A percentile compares a stretch with the other conserved stretches of the same genome.
Conservation (phyloP, 805 yeast genomes). For the Spencermartinsiella europaea region DNA sequence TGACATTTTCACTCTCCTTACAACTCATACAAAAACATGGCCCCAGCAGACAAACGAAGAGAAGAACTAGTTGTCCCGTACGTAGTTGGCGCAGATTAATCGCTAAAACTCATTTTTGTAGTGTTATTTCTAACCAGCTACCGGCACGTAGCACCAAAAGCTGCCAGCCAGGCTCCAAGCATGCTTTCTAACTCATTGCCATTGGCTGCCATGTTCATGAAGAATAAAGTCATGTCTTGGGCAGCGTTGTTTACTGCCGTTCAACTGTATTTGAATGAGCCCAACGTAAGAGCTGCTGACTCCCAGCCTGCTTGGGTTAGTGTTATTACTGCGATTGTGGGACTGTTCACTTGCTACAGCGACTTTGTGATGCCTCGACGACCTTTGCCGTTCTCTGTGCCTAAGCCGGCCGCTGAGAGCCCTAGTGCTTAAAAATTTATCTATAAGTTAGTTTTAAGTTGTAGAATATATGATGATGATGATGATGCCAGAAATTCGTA, state of each 20-base stretch:
- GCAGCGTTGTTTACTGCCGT: constrained; percentile 33
- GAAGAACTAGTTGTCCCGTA: constrained; percentile 31
- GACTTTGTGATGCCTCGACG: constrained; percentile 31
- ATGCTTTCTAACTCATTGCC: constrained; percentile 31
- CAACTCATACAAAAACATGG: constrained; percentile 16
- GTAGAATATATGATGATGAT: no score
- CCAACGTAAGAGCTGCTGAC: constrained; percentile 18
- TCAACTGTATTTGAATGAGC: constrained; percentile 31
- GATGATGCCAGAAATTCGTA: no score
- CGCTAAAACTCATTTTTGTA: no score
- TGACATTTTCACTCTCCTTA: neutral
- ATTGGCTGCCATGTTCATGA: constrained; percentile 35
- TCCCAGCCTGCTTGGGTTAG: constrained; percentile 29
- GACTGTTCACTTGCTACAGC: constrained; percentile 30
- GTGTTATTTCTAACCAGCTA: no score
- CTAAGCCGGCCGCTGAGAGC: neutral
- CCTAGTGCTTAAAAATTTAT: no score
- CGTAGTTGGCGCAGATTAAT: no score
- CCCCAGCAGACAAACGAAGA: constrained; percentile 22
- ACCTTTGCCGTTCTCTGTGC: neutral
- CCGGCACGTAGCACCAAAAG: constrained; percentile 18
- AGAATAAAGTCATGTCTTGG: constrained; percentile 35
- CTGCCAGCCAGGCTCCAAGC: constrained; percentile 14
- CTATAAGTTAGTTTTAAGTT: no score
- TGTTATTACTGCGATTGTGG: constrained; percentile 28